Conservation (phyloP, 441 rosid species). For the Brassica hybrid region DNA sequence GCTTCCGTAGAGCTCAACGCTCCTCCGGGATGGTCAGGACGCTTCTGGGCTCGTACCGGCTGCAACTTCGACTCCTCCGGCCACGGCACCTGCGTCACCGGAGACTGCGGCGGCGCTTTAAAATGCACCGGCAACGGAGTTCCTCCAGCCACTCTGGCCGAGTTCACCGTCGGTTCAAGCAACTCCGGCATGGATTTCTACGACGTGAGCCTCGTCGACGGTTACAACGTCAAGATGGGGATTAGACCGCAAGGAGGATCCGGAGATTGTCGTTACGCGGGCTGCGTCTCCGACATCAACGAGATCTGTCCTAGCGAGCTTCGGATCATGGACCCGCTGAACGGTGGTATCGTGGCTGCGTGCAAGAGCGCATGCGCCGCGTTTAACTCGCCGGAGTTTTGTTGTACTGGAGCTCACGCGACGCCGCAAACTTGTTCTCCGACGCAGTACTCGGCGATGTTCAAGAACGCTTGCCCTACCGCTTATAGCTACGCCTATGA, state of each 20-base stretch:
- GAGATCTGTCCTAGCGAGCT: conserved; percentile 63
- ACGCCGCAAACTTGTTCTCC: conserved; percentile 74
- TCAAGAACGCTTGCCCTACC: conserved; percentile 79
- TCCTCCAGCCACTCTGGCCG: conserved; percentile 67
- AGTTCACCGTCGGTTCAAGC: too few relatives aligned
- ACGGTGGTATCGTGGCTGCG: conserved; percentile 46
- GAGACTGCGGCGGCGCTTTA: conserved; percentile 78
- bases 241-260: conserved; percentile 62
- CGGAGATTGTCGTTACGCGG: conserved; percentile 76
- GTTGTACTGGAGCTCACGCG: conserved; percentile 72
- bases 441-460: conserved; percentile 61
- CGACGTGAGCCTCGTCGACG: too few relatives aligned
- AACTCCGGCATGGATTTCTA: too few relatives aligned
- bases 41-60: conserved; percentile 82
- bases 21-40: conserved; percentile 73
- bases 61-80: conserved; percentile 72
- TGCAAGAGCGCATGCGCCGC: conserved; percentile 85
- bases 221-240: too few relatives aligned
- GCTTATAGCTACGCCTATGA: conserved; percentile 92
- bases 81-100: conserved; percentile 68
- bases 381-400: too few relatives aligned
- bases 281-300: conserved; percentile 71
- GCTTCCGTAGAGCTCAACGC: conserved; percentile 56
- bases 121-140: conserved; percentile 69
- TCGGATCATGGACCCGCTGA: conserved; percentile 42